phyloP scores from a whole-genome alignment of 1,139 yeast species.

The Debaryomycetaceae sp. region DNA sequence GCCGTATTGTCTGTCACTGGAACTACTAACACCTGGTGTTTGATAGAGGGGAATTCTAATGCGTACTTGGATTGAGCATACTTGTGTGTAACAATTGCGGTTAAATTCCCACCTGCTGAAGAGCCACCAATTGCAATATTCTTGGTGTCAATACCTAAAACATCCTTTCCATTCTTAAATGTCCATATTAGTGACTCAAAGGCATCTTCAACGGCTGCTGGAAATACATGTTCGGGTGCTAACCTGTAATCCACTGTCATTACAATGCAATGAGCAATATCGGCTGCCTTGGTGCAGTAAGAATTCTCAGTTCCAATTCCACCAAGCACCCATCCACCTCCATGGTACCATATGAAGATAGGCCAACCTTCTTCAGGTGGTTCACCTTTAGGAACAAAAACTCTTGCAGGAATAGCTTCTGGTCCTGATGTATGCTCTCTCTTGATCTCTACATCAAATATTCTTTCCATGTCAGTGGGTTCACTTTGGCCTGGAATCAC shows the following conservation, averaged over 20 bases:
- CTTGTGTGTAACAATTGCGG: slow-evolving; percentile 42
- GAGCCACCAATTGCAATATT: slow-evolving; percentile 46
- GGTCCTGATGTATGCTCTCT: slow-evolving; percentile 29
- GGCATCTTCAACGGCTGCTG: slow-evolving; percentile 48
- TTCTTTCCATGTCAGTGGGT: slow-evolving; percentile 21
- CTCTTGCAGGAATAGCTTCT: slow-evolving; percentile 31
- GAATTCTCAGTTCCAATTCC: slow-evolving; percentile 43
- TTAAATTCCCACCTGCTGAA: slow-evolving; percentile 49
- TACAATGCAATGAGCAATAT: slow-evolving; percentile 32
- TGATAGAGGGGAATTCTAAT: slow-evolving; percentile 31
- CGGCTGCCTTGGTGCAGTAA: slow-evolving; percentile 41
- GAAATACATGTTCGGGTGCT: slow-evolving; percentile 52
- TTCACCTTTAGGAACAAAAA: slow-evolving; percentile 35
- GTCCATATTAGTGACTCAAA: slow-evolving; percentile 29
- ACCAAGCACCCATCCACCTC: slow-evolving; percentile 53
- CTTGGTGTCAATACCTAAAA: slow-evolving; percentile 25
- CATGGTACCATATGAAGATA: slow-evolving; percentile 45
- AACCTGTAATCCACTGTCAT: slow-evolving; percentile 41
- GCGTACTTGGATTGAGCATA: slow-evolving; percentile 23
- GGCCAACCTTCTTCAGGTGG: slow-evolving; percentile 45
- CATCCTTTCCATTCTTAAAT: slow-evolving; percentile 14
- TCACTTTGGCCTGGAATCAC: slow-evolving; percentile 46
- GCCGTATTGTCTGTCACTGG: slow-evolving; percentile 52
- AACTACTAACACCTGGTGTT: slow-evolving; percentile 42
- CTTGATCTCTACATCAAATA: slow-evolving; percentile 32